Conservation (phyloP, 768 basidiomycete species). For the Tulasnella calospora region DNA sequence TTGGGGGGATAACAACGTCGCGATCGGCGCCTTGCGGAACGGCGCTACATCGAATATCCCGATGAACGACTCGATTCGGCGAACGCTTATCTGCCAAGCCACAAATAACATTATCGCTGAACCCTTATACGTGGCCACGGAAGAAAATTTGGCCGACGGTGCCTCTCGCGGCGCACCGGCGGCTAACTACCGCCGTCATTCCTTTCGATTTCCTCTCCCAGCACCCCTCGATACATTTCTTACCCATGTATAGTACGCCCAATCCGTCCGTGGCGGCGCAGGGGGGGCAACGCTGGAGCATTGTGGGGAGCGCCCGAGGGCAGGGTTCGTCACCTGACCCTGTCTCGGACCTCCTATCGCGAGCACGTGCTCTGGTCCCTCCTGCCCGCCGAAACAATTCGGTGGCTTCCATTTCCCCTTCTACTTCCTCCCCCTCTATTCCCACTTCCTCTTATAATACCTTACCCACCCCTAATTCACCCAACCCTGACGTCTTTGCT, state of each 20-base stretch:
- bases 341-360: neutral
- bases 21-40: neutral
- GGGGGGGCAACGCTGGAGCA: neutral
- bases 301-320: neutral
- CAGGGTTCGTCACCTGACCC: neutral
- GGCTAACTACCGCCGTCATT: neutral
- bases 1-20: conserved; percentile 9
- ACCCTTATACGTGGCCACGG: neutral
- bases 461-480: neutral
- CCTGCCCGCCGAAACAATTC: neutral
- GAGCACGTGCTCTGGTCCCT: neutral
- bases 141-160: neutral
- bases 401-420: neutral
- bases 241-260: neutral
- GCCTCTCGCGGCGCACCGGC: neutral
- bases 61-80: conserved; percentile 6
- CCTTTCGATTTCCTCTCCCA: neutral
- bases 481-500: neutral
- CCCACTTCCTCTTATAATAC: neutral
- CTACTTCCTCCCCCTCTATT: neutral
- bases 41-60: neutral
- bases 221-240: neutral
- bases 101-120: neutral
- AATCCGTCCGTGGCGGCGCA: neutral
- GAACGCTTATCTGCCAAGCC: neutral